Percentiles rank a stretch among this genome's conserved stretches.
Evolutionary conservation across 2,329 filamentous ascomycete genomes (phyloP).

Genomic region (Xylariaceae sp.): DNA sequence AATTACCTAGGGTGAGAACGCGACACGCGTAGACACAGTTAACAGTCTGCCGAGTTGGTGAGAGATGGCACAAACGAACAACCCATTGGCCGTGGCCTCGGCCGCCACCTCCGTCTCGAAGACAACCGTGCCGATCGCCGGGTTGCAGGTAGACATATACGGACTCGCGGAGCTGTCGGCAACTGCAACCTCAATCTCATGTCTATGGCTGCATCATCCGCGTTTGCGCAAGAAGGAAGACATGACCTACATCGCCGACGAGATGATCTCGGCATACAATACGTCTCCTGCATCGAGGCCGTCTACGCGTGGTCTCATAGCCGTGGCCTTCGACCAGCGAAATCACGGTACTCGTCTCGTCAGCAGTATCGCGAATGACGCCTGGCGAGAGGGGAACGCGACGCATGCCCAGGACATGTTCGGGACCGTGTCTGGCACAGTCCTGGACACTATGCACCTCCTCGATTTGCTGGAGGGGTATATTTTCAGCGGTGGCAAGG

Average conservation of each 20-base stretch:
- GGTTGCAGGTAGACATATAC: slow-evolving; percentile 73
- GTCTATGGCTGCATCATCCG: slow-evolving; percentile 89
- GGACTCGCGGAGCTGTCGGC: slow-evolving; percentile 68
- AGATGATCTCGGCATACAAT: slow-evolving; percentile 65
- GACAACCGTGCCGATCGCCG: slow-evolving; percentile 65
- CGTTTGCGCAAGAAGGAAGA: slow-evolving; percentile 63
- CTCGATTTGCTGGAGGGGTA: slow-evolving; percentile 76
- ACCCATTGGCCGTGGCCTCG: slow-evolving; percentile 6
- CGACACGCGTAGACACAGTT: background rate
- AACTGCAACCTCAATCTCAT: slow-evolving; percentile 54
- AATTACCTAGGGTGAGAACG: background rate
- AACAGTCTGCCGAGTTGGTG: background rate
- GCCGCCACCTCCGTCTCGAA: slow-evolving; percentile 47
- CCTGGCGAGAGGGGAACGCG: slow-evolving; percentile 74
- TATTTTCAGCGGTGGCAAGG: slow-evolving; percentile 48
- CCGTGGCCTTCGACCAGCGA: slow-evolving; percentile 82
- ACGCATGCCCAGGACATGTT: slow-evolving; percentile 92
- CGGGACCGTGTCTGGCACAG: slow-evolving; percentile 65
- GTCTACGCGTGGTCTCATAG: slow-evolving; percentile 59
- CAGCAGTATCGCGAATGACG: slow-evolving; percentile 62
- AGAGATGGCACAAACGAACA: slow-evolving; percentile 17
- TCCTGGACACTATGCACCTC: slow-evolving; percentile 66
- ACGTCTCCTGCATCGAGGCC: slow-evolving; percentile 32
- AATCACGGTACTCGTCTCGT: slow-evolving; percentile 79
- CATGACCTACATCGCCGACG: slow-evolving; percentile 71